Evolutionary conservation across 768 basidiomycete genomes (phyloP), one percentile per base, ranked within the genome.

Genomic region (Podaxis sp.): DNA sequence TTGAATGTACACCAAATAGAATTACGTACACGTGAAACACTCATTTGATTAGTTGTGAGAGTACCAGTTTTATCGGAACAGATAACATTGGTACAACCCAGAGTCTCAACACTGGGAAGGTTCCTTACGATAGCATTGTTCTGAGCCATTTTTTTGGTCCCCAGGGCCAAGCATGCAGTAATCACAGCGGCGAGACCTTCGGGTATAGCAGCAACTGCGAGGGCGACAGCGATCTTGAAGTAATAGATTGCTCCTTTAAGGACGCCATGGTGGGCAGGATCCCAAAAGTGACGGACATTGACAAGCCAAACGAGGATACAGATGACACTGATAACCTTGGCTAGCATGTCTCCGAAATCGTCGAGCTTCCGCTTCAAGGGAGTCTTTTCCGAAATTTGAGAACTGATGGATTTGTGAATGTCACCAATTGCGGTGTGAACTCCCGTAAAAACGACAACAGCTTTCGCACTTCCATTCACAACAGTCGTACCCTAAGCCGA

Each of bases 51-150:
- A 13, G 95, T 97, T 10, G 95, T 97, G 70, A 97, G 72, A 37
- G 95, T 96, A 54, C 96, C 96, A 26, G 96, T 99, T 82, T 99
- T 99, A 78, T 99, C 96, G 2, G 95, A 96, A 75, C 96, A 99
- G 68, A 99, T 99, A 54, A 99, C 95, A 72, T 97, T 98, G 48
- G 96, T 97, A 79, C 95, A 96, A 0, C 96, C 96, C 6, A 99
- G 82, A 41, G 96, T 99, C 78, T 99, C 96, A 36, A 99, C 97
- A 66, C 91, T 94, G 7, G 96, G 97, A 65, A 99, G 79, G 74
- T 96, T 96, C 69, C 96, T 81, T 58, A 99, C 96, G 69, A 99
- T 99, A 1, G 96, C 96, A 65, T 98, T 97, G 78, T 96, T 92
- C 80, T 97, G 92, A 0, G 96, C 96, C 96, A 99, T 99, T 76